A percentile compares a stretch with the other conserved stretches of the same genome.
phyloP scores from a whole-genome alignment of 2,329 filamentous ascomycete genomes.

The Beauveria pseudobassiana region DNA sequence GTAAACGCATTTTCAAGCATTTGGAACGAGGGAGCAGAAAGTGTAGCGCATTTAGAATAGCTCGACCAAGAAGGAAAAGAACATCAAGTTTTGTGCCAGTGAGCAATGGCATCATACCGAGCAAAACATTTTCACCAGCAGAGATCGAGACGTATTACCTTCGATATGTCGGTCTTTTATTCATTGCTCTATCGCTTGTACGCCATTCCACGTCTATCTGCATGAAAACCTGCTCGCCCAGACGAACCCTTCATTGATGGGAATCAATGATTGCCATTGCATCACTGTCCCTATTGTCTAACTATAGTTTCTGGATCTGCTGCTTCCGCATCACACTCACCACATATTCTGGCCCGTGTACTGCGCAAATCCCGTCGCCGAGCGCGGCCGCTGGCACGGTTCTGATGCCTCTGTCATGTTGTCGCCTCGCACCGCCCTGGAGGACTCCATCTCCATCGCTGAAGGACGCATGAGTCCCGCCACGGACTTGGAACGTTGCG shows the following conservation, averaged over 20 bases:
- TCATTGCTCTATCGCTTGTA: neutral
- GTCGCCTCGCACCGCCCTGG: neutral
- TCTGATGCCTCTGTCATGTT: neutral
- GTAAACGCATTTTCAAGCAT: neutral
- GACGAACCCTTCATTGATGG: no score
- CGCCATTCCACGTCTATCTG: neutral
- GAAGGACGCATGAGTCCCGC: neutral
- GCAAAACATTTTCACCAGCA: neutral
- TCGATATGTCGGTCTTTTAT: slow-evolving; percentile 13
- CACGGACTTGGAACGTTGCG: slow-evolving; percentile 2
- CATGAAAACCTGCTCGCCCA: neutral
- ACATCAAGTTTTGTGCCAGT: slow-evolving; percentile 10
- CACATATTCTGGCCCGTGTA: neutral
- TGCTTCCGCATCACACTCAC: slow-evolving; percentile 1
- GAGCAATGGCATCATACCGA: neutral
- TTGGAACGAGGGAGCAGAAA: neutral
- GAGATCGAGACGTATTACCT: neutral
- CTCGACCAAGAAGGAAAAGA: neutral
- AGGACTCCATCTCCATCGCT: neutral
- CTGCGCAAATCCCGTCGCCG: neutral
- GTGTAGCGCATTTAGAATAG: slow-evolving; percentile 8
- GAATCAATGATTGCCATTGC: neutral
- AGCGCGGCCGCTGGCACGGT: neutral
- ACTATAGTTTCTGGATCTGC: slow-evolving; percentile 6
- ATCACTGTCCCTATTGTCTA: slow-evolving; percentile 17